Base-by-base conservation (phyloP, 352 stramenopile genomes). In the Blastocystis sp. region DNA sequence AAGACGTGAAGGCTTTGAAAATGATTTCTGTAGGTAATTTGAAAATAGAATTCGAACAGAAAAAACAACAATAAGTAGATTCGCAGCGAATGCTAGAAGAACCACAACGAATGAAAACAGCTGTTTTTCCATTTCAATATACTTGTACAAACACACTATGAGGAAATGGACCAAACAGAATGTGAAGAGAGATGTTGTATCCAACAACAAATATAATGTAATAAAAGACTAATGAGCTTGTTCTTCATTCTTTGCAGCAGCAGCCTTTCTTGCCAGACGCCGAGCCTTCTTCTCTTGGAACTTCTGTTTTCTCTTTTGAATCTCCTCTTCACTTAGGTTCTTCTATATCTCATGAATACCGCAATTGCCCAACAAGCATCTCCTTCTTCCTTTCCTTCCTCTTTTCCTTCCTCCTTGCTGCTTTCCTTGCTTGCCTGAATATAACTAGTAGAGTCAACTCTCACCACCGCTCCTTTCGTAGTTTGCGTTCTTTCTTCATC, bases 211-310 rank as follows among this genome's bases (percentile, higher is more conserved):
- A 48, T 48, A 48, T 2, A 48, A 62, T 62, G 22, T 33, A 3
- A 62, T 62, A 62, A 62, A 62, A 62, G 56, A 62, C 56, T n/a
- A 33, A 62, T 13, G 6, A n/a, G 19, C 3, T 62, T 33, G 5
- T 62, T 33, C 56, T 13, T 62, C 56, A 3, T 62, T 33, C 56
- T 62, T 62, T 33, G 3, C 56, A 62, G 56, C 51, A 22, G 51
- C 19, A 33, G 60, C 60, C 33, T 84, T 84, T 17, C 73, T 84
- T n/a, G 24, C 73, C 44, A 84, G 53, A 40, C 73, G 30, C 6
- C 73, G 73, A 15, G 73, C 53, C 73, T 84, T 84, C 73, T 84
- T 84, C 53, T 84, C 42, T 64, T 84, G 73, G 73, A 84, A 84
- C 56, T 84, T 84, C 13, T 40, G 30, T 40, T 84, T 84, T 53